Base-by-base conservation (phyloP, 2,329 filamentous ascomycete species). In the Stagonosporopsis cucurbitacearum region DNA sequence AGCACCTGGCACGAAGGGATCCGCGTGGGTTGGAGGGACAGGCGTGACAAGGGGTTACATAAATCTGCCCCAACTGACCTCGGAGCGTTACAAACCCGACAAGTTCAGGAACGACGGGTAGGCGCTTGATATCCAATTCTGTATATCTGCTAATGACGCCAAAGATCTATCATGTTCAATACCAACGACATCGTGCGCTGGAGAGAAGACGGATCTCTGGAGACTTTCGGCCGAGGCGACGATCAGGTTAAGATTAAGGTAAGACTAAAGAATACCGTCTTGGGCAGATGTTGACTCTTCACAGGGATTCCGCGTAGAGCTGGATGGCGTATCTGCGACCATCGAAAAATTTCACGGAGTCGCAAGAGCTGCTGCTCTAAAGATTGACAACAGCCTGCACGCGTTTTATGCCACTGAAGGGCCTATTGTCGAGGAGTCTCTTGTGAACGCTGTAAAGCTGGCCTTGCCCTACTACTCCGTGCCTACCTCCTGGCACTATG, bases 221-320 rank as follows among this genome's bases (percentile, higher is more conserved):
- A 84, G 39, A 83, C 82, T 20, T 78, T 85, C 30, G 84, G 85
- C 3, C 80, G 84, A 32, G 77, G 77, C n/a, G 85, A 87, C 61
- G 84, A 86, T 57, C 85, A 87, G 65, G 81, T 87, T 56, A 87
- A 87, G 70, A 79, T 87, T 65, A 84, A 85, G 60, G 71, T 71
- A 54, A 40, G 50, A 28, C 6, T 7, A 11, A 19, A 15, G 4
- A 13, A 2, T 5, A 4, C 7, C 17, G 9, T 11, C 9, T 30
- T 11, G 28, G 8, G 28, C 20, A 19, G 5, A 12, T 9, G 8
- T 51, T 70, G 26, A 71, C 32, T 1, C 32, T n/a, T 15, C 6
- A 0, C n/a, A 74, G 78, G 84, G 84, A 7, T 86, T 86, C 66
- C 82, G 85, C 22, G 82, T 87, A 41, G 84, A 87, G 68, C 79